phyloP scores from a whole-genome alignment of 768 basidiomycete species.

The Gloeophyllum trabeum region DNA sequence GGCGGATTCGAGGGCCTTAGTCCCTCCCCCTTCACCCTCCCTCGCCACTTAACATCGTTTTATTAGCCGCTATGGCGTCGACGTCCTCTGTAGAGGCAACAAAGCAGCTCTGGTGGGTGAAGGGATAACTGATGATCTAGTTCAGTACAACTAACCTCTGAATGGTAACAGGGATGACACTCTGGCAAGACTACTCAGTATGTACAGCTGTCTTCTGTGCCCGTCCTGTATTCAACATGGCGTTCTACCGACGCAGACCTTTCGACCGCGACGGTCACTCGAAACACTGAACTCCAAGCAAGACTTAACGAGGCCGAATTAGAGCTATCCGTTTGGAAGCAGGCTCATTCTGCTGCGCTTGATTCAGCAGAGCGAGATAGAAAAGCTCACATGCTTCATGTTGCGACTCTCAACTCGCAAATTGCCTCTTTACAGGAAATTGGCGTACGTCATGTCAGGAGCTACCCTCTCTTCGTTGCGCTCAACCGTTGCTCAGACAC shows the following conservation, averaged over 20 bases:
- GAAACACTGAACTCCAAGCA: constrained; percentile 51
- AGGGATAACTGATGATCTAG: neutral
- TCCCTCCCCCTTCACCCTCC: neutral
- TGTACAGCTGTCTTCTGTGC: constrained; percentile 4
- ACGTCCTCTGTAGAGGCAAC: neutral
- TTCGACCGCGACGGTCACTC: constrained; percentile 50
- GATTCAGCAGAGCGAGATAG: constrained; percentile 53
- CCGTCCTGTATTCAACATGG: neutral
- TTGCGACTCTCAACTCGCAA: constrained; percentile 53
- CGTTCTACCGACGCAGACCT: constrained; percentile 30
- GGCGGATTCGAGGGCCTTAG: neutral
- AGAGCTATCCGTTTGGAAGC: constrained; percentile 62
- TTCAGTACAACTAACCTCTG: neutral
- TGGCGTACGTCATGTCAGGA: neutral
- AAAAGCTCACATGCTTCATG: constrained; percentile 57
- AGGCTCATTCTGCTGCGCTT: constrained; percentile 50
- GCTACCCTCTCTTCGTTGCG: neutral
- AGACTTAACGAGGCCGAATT: constrained; percentile 58
- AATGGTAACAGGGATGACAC: constrained; percentile 2
- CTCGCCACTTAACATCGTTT: neutral
- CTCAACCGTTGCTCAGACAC: constrained; percentile 27
- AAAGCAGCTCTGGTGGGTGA: neutral
- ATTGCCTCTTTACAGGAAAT: constrained; percentile 41
- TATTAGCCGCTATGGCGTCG: neutral
- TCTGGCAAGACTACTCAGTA: constrained; percentile 50